Percentiles rank a stretch among this genome's conserved stretches.
phyloP scores from a whole-genome alignment of 2,329 filamentous ascomycete genomes.

The Cladosporium colombiae region DNA sequence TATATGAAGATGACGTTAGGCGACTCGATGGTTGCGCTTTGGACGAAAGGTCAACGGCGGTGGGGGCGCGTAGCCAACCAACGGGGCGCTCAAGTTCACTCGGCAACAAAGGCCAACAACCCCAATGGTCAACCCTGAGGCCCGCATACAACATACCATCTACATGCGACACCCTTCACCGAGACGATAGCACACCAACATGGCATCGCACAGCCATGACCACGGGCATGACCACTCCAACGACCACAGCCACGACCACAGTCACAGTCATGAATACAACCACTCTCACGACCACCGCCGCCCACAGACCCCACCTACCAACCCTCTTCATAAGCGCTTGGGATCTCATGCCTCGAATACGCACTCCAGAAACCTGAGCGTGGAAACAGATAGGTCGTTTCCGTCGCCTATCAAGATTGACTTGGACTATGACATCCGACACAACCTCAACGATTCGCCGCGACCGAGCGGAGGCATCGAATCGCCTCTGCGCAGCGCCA shows the following conservation, averaged over 20 bases:
- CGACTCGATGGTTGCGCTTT: background rate
- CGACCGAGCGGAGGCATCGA: background rate
- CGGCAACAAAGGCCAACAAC: background rate
- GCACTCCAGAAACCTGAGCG: conserved; percentile 12
- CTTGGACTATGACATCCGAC: conserved; percentile 35
- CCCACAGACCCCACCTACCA: conserved; percentile 17
- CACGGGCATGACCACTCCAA: background rate
- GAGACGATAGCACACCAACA: background rate
- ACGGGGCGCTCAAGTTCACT: conserved; percentile 2
- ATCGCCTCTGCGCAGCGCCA: conserved; percentile 17
- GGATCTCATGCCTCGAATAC: conserved; percentile 7
- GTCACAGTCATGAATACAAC: background rate
- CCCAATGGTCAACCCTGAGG: conserved; percentile 12
- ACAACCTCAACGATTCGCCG: conserved; percentile 31
- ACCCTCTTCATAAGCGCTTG: conserved; percentile 13
- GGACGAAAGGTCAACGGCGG: conserved; percentile 3
- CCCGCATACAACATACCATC: background rate
- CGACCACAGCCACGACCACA: conserved; percentile 2
- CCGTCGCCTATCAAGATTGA: conserved; percentile 31
- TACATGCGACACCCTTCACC: background rate
- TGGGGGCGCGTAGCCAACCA: background rate
- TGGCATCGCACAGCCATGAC: conserved; percentile 5
- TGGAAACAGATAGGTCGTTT: conserved; percentile 20
- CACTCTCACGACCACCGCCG: conserved; percentile 6
- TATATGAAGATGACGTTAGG: background rate